A percentile compares a stretch with the other conserved stretches of the same genome.
phyloP scores from a whole-genome alignment of 495 filamentous ascomycete genomes.

The Penicillium angulare region DNA sequence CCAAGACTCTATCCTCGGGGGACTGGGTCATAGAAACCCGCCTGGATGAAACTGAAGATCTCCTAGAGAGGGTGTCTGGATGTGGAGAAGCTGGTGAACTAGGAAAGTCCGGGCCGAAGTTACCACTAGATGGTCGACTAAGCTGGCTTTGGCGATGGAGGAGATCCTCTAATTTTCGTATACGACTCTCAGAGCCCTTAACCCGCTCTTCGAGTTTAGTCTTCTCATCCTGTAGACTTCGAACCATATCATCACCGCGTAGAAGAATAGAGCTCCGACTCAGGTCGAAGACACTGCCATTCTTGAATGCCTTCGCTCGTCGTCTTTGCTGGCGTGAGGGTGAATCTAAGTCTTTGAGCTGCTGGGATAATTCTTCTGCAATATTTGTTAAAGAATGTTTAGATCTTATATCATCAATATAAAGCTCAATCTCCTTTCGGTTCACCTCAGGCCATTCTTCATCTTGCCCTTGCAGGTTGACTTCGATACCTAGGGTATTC shows the following conservation, averaged over 20 bases:
- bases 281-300: conserved; percentile 86
- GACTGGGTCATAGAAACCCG: conserved; percentile 66
- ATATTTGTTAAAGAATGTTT: conserved; percentile 40
- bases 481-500: conserved; percentile 73
- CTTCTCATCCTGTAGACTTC: conserved; percentile 74
- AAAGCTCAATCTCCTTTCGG: conserved; percentile 55
- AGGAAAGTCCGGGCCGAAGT: conserved; percentile 56
- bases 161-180: conserved; percentile 89
- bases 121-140: conserved; percentile 65
- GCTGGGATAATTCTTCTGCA: conserved; percentile 62
- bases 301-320: conserved; percentile 88
- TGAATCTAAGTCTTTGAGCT: conserved; percentile 58
- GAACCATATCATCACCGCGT: conserved; percentile 76
- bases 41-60: conserved; percentile 64
- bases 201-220: conserved; percentile 74
- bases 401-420: conserved; percentile 49
- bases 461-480: conserved; percentile 80
- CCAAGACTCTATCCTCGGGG: conserved; percentile 60
- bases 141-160: conserved; percentile 81
- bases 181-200: conserved; percentile 84
- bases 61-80: conserved; percentile 55
- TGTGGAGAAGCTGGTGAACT: conserved; percentile 51
- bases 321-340: conserved; percentile 76
- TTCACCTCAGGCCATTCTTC: conserved; percentile 69
- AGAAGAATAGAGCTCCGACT: conserved; percentile 78